Conservation (phyloP, 495 filamentous ascomycete genomes). For the Cudoniella acicularis region DNA sequence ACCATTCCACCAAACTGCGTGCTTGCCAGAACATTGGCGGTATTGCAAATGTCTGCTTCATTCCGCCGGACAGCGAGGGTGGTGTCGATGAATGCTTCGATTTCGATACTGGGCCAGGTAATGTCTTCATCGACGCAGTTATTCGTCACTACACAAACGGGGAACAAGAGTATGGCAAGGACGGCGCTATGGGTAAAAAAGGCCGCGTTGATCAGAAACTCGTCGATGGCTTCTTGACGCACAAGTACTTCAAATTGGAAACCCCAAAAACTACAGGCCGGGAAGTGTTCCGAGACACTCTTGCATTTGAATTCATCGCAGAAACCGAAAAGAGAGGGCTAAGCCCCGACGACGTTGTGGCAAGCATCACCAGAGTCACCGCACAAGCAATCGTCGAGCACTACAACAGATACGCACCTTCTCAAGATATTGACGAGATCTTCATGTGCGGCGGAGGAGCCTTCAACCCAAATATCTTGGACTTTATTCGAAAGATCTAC, state of each 20-base stretch:
- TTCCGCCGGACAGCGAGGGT: conserved; percentile 48
- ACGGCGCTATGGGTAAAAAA: conserved; percentile 50
- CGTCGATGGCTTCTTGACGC: conserved; percentile 48
- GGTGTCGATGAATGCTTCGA: conserved; percentile 43
- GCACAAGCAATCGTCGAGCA: conserved; percentile 54
- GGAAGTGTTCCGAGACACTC: conserved; percentile 53
- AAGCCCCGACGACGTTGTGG: conserved; percentile 46
- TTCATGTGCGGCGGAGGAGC: conserved; percentile 60
- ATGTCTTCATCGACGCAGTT: conserved; percentile 43
- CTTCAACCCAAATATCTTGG: conserved; percentile 52
- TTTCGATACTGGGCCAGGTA: conserved; percentile 50
- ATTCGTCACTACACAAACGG: conserved; percentile 44
- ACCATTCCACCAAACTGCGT: conserved; percentile 52
- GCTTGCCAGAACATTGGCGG: conserved; percentile 59
- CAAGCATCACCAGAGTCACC: conserved; percentile 54
- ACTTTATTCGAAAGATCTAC: conserved; percentile 45
- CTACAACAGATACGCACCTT: conserved; percentile 48
- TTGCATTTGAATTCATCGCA: conserved; percentile 44
- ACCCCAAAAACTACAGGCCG: conserved; percentile 57
- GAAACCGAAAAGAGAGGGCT: conserved; percentile 41
- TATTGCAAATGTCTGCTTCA: conserved; percentile 58
- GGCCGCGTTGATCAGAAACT: conserved; percentile 49
- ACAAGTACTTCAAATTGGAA: conserved; percentile 45
- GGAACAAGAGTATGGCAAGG: conserved; percentile 41
- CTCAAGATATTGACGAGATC: conserved; percentile 45